Base-by-base conservation (phyloP, 306 rosid genomes). In the Ormosia emarginata region DNA sequence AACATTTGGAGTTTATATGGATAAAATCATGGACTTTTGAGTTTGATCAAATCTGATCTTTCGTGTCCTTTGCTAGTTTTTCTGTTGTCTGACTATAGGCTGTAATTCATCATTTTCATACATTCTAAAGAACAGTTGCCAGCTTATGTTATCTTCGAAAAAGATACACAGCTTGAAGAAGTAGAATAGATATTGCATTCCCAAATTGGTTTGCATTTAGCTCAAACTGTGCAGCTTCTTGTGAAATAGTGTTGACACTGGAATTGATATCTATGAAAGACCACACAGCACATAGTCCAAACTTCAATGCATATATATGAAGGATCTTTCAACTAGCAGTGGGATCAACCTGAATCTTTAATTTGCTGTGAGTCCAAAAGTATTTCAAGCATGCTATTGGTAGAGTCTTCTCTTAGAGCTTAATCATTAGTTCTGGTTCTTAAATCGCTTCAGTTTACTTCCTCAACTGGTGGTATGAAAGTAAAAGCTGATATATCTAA, bases 81-180 rank as follows among this genome's bases (percentile, higher is more conserved):
- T 12, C 57, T 37, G 58, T 39, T 76, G 67, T 52, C 33, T 40
- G 37, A 39, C 29, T 29, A 74, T 81, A 55, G 13, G 65, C 7
- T 18, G 33, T 24, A 32, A 37, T 2, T 32, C 3, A 50, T 18
- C 72, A 56, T n/a, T 40, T 13, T 13, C 24, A 44, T 69, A n/a
- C 59, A 46, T 37, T 57, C 72, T 66, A 12, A 37, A 40, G 57
- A 55, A 17, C 72, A 62, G 36, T 44, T 61, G 17, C 46, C 50
- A 34, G 71, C 47, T 59, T 34, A 52, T 79, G 64, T 46, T 82
- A 66, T 62, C 82, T 62, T 62, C 49, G 57, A 69, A 56, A 62
- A 44, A 53, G 77, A 80, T 56, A 3, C 44, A 30, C 29, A 49
- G 70, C 47, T 65, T 65, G 43, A 75, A 75, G 67, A 53, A 65